Evolutionary conservation across 2,329 filamentous ascomycete species (phyloP).

Genomic region (Chrysosporium keratinophilum): DNA sequence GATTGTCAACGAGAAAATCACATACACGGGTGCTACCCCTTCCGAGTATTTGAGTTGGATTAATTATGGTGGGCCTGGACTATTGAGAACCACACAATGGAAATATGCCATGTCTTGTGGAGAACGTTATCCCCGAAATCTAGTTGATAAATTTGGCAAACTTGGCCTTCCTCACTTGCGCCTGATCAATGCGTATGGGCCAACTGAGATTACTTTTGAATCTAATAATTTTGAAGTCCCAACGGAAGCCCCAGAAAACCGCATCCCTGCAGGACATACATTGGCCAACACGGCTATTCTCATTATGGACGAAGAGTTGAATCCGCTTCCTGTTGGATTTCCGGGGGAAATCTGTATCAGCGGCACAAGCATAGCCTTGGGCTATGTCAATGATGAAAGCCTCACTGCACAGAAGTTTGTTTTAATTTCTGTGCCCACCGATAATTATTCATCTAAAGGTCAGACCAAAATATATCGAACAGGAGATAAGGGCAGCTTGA

Average conservation of each 20-base stretch:
- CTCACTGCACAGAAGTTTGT: conserved; percentile 20
- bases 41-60: conserved; percentile 20
- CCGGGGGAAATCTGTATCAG: conserved; percentile 38
- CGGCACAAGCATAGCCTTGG: conserved; percentile 21
- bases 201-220: conserved; percentile 20
- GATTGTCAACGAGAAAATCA: conserved; percentile 17
- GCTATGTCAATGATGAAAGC: conserved; percentile 17
- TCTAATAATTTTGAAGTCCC: conserved; percentile 18
- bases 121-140: conserved; percentile 13
- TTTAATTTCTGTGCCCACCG: conserved; percentile 10
- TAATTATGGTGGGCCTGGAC: conserved; percentile 14
- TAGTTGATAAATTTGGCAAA: conserved; percentile 12
- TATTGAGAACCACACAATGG: conserved; percentile 15
- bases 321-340: conserved; percentile 32
- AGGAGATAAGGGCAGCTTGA: conserved; percentile 9
- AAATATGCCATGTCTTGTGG: conserved; percentile 17
- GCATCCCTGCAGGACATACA: conserved; percentile 18
- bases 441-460: background rate
- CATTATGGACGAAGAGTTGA: conserved; percentile 32
- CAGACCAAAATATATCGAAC: conserved; percentile 12
- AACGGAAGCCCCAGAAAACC: conserved; percentile 4
- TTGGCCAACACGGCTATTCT: conserved; percentile 31
- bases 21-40: conserved; percentile 19
- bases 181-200: conserved; percentile 18
- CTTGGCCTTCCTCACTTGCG: conserved; percentile 15